phyloP scores from a whole-genome alignment of 768 basidiomycete species.

The Amanita exitialis region DNA sequence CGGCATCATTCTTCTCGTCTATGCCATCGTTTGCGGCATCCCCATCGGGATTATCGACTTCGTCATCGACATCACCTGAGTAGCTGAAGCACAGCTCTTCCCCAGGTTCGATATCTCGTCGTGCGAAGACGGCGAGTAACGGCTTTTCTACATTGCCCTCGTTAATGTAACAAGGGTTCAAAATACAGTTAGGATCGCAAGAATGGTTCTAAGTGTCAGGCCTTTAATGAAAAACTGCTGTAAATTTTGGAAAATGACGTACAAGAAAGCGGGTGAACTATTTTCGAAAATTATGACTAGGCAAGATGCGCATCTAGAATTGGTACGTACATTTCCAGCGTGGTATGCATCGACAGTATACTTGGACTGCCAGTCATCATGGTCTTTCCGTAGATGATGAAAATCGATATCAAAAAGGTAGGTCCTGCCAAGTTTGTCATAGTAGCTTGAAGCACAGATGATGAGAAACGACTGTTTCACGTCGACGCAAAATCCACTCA shows the following conservation, averaged over 20 bases:
- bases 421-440: slow-evolving; percentile 63
- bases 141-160: slow-evolving; percentile 67
- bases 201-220: slow-evolving; percentile 63
- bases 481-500: slow-evolving; percentile 22
- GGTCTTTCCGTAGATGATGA: slow-evolving; percentile 40
- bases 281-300: background rate
- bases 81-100: slow-evolving; percentile 80
- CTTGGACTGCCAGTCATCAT: slow-evolving; percentile 26
- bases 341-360: slow-evolving; percentile 84
- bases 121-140: slow-evolving; percentile 56
- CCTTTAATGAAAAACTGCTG: background rate
- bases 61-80: slow-evolving; percentile 26
- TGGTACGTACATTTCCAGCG: slow-evolving; percentile 61
- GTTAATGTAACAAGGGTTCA: slow-evolving; percentile 71
- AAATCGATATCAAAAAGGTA: slow-evolving; percentile 83
- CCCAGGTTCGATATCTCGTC: slow-evolving; percentile 45
- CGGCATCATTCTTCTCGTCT: slow-evolving; percentile 23
- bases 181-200: slow-evolving; percentile 75
- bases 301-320: background rate
- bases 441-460: slow-evolving; percentile 34
- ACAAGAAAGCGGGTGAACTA: slow-evolving; percentile 92
- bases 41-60: slow-evolving; percentile 1
- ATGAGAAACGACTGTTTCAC: slow-evolving; percentile 4
- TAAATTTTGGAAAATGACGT: slow-evolving; percentile 15
- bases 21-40: background rate